These are phyloP conservation scores for Polytrichum commune DNA, from an alignment of 225 moss, liverwort and hornwort genomes.

Conservation along the genomic window DNA sequence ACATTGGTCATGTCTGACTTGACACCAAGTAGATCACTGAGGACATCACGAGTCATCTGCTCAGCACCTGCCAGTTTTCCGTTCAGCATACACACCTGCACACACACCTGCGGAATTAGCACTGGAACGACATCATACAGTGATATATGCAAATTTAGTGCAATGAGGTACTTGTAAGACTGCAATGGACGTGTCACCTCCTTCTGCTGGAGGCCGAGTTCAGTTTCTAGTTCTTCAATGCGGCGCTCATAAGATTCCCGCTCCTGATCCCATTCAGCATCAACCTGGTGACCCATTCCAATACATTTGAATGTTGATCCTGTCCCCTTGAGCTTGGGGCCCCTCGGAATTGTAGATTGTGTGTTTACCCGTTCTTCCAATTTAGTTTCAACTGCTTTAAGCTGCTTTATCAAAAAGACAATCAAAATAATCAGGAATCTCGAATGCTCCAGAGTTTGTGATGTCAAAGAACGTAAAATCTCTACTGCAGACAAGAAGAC, in stretches of 20 bases:
- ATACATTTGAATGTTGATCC: conserved; percentile 89
- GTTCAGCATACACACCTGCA: conserved; percentile 70
- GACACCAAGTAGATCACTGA: conserved; percentile 84
- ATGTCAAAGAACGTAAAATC: no score
- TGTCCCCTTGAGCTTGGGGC: conserved; percentile 59
- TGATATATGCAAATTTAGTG: not conserved
- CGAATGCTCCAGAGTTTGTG: no score
- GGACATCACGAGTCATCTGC: conserved; percentile 87
- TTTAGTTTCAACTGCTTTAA: conserved; percentile 53
- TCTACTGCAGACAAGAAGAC: no score
- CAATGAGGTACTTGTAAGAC: conserved; percentile 1
- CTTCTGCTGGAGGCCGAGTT: conserved; percentile 64
- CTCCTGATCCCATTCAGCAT: conserved; percentile 71
- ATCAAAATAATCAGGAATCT: not conserved
- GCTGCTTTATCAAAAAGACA: conserved; percentile 26
- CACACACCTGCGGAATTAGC: not conserved
- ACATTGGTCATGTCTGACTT: conserved; percentile 84
- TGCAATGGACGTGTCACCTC: conserved; percentile 40
- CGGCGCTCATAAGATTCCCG: conserved; percentile 57
- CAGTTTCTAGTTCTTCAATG: conserved; percentile 74
- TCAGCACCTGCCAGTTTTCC: conserved; percentile 85
- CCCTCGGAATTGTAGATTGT: conserved; percentile 32
- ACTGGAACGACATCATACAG: not conserved
- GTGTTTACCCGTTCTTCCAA: conserved; percentile 39
- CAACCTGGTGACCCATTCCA: conserved; percentile 69